Evolutionary conservation across 257 asterid species (phyloP), one percentile per base, ranked within the genome.

Genomic region (Petunia secreta): DNA sequence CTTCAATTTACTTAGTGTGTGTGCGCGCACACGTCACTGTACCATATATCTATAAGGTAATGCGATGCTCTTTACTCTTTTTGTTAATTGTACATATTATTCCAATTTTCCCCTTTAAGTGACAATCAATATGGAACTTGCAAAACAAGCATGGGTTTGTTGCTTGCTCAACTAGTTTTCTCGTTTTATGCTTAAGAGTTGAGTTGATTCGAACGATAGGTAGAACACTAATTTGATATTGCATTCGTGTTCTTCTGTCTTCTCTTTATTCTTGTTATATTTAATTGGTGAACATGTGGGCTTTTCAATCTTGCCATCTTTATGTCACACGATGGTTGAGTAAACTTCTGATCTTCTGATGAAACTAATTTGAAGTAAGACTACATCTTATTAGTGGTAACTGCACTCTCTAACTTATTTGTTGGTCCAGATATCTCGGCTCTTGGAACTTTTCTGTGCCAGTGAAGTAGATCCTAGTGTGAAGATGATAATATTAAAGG

Each of bases 401-500:
- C 76, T 54, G 36, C 8, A 15, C 54, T 48, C 82, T 85, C 63
- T 76, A 58, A 65, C 36, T 82, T 77, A 80, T 73, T 75, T 77
- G 84, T 80, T 79, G 82, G 55, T 84, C 53, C 25, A 25, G 25
- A 83, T 93, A 68, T 87, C 92, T 16, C 92, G 92, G 78, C 80
- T 95, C 66, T 74, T 87, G 85, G 94, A 91, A 81, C 92, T 92
- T 77, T 92, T 85, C 79, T 85, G 81, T 75, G 83, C 86, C 38
- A 86, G 75, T 69, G 92, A 88, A 77, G 86, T 87, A 83, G 96
- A 95, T 71, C 64, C 89, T 34, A 80, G 84, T 66, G 90, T 92
- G 85, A 95, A 95, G 85, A 79, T 93, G 71, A 85, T 95, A 59
- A 83, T 95, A 59, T 6, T 93, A 80, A 95, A 93, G 99, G 99